Evolutionary conservation across 73 alveolate species (phyloP), one percentile per base, ranked within the genome.

Genomic region (Paramecium pentaurelia): DNA sequence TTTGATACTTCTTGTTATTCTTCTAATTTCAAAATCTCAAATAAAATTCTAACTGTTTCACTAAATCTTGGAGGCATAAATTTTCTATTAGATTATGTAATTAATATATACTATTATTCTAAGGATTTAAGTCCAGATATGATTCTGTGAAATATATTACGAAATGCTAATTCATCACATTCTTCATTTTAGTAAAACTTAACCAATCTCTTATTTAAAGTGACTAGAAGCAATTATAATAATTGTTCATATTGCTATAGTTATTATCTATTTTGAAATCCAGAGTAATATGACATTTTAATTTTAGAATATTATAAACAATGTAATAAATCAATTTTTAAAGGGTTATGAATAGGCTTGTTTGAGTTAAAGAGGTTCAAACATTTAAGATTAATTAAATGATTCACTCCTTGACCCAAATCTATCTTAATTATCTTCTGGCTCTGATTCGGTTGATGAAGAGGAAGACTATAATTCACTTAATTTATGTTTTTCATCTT

Each of bases 371-470:
- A n/a, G 84, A 3, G 84, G 84, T 28, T 28, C 10, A 8, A 34
- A 27, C 25, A 34, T 10, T 9, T 64, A 34, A 2, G 84, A 64
- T 64, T 64, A 25, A 34, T 64, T 22, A 3, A 64, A 64, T 32
- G 84, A 32, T 3, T 64, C 84, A 64, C 87, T 73, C n/a, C 34
- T 73, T 5, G 40, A 14, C 25, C 27, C 87, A n/a, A 37, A 73
- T 18, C 20, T 73, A 34, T 73, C 22, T 4, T 4, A 37, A 34
- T 38, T 73, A 8, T 80, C 91, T 11, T 80, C 91, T 6, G 71
- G 51, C 30, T 80, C 91, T 10, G 91, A 80, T 18, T 80, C 91
- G 9, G 91, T 80, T 12, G 88, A 75, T 36, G 88, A 75, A 2
- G 91, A 42, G 6, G 91, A 40, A 36, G 87, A 73, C 32, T 73